phyloP scores from a whole-genome alignment of 495 filamentous ascomycete species.

The Penicillium salamii region DNA sequence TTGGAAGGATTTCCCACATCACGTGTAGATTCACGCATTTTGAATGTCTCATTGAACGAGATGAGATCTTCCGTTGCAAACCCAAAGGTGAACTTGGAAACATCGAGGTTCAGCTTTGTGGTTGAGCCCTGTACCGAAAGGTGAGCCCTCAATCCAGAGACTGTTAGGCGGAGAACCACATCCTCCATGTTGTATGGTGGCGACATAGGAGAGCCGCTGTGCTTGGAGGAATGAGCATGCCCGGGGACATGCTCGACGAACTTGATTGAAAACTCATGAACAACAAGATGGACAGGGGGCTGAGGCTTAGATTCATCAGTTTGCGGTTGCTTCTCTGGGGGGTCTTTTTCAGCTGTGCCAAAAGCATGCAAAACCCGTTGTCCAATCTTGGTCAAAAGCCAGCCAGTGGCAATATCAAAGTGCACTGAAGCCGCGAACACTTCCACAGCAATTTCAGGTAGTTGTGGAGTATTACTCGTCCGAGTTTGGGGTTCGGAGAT shows the following conservation, averaged over 20 bases:
- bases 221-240: slow-evolving; percentile 21
- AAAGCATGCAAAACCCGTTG: slow-evolving; percentile 50
- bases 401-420: slow-evolving; percentile 68
- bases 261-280: slow-evolving; percentile 55
- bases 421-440: slow-evolving; percentile 54
- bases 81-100: slow-evolving; percentile 71
- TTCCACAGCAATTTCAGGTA: slow-evolving; percentile 48
- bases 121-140: slow-evolving; percentile 18
- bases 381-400: slow-evolving; percentile 60
- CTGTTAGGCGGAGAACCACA: slow-evolving; percentile 31
- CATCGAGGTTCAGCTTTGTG: slow-evolving; percentile 27
- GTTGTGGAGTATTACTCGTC: background rate
- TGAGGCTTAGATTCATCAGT: slow-evolving; percentile 16
- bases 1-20: slow-evolving; percentile 56
- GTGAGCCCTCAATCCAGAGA: slow-evolving; percentile 26
- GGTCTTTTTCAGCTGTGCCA: slow-evolving; percentile 11
- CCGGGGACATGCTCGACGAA: slow-evolving; percentile 64
- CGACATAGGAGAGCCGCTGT: slow-evolving; percentile 9
- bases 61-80: slow-evolving; percentile 71
- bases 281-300: slow-evolving; percentile 45
- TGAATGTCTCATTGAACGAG: slow-evolving; percentile 64
- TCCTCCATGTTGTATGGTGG: slow-evolving; percentile 30
- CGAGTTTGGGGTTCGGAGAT: slow-evolving; percentile 16
- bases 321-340: background rate
- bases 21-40: slow-evolving; percentile 69